These are phyloP conservation scores for Handroanthus guayacan DNA, from an alignment of 257 asterid species.

Conservation along the genomic window DNA sequence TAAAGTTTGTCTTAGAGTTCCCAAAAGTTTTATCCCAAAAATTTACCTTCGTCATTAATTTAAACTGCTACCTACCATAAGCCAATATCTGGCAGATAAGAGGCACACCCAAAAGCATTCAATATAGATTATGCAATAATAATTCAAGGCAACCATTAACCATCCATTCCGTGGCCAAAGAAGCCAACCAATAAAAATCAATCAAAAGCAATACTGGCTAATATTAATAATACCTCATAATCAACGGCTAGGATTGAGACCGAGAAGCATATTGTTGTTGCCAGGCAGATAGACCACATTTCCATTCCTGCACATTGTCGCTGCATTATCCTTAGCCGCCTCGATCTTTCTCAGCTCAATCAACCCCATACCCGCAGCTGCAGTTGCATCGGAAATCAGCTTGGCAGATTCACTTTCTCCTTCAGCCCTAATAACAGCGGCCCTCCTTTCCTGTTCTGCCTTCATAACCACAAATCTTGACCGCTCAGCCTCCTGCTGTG, in stretches of 20 bases:
- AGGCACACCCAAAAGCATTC: constrained; percentile 5
- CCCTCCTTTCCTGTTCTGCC: constrained; percentile 86
- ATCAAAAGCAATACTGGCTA: constrained; percentile 42
- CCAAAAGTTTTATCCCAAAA: neutral
- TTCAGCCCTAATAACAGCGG: constrained; percentile 74
- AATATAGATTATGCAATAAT: neutral
- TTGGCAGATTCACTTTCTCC: constrained; percentile 81
- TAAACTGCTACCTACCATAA: constrained; percentile 7
- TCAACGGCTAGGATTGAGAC: constrained; percentile 65
- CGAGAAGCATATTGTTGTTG: constrained; percentile 66
- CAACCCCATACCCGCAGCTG: constrained; percentile 69
- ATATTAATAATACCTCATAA: constrained; percentile 43
- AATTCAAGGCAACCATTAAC: neutral
- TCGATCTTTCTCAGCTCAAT: constrained; percentile 81
- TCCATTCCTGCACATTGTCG: constrained; percentile 55
- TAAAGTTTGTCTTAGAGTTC: neutral
- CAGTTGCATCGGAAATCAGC: constrained; percentile 80
- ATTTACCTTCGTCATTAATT: neutral
- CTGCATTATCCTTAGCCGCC: constrained; percentile 69
- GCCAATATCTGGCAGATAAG: neutral
- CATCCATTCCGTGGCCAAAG: neutral
- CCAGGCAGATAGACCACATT: constrained; percentile 61
- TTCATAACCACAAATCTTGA: constrained; percentile 90
- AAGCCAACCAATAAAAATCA: constrained; percentile 16
- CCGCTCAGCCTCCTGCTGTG: constrained; percentile 98